Evolutionary conservation across 495 filamentous ascomycete genomes (phyloP).

Genomic region (Tuber borchii): DNA sequence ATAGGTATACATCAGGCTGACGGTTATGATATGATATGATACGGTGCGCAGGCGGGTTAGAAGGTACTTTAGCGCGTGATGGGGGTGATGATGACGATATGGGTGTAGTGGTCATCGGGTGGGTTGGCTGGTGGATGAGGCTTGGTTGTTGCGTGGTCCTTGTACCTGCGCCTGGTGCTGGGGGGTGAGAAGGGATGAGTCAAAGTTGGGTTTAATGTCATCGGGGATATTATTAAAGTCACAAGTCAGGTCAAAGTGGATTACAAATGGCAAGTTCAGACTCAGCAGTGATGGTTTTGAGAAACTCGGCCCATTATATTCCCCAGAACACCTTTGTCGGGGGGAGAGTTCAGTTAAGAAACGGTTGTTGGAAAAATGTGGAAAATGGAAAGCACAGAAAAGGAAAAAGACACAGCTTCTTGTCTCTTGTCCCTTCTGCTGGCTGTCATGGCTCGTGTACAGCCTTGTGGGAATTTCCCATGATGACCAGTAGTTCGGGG

Average conservation of each 20-base stretch:
- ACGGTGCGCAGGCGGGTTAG: slow-evolving; percentile 17
- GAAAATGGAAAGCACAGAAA: neutral
- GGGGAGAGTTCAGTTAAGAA: neutral
- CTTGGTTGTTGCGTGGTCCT: neutral
- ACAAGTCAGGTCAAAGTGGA: neutral
- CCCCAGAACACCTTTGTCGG: neutral
- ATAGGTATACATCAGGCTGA: neutral
- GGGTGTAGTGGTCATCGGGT: neutral
- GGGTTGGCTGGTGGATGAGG: neutral
- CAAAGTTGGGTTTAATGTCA: neutral
- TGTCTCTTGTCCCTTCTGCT: neutral
- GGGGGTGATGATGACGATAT: neutral
- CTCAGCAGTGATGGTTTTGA: neutral
- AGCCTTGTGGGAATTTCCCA: neutral
- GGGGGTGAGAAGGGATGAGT: neutral
- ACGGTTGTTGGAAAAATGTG: neutral
- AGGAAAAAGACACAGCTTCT: neutral
- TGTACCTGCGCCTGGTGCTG: neutral
- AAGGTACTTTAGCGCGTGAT: slow-evolving; percentile 19
- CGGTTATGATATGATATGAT: neutral
- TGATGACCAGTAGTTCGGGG: neutral
- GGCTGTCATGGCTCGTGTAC: neutral
- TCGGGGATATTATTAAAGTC: neutral
- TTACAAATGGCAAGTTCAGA: neutral
- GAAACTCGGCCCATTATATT: neutral